Conservation (phyloP, 371 early-diverging fungal species). For the Mortierella sp. region DNA sequence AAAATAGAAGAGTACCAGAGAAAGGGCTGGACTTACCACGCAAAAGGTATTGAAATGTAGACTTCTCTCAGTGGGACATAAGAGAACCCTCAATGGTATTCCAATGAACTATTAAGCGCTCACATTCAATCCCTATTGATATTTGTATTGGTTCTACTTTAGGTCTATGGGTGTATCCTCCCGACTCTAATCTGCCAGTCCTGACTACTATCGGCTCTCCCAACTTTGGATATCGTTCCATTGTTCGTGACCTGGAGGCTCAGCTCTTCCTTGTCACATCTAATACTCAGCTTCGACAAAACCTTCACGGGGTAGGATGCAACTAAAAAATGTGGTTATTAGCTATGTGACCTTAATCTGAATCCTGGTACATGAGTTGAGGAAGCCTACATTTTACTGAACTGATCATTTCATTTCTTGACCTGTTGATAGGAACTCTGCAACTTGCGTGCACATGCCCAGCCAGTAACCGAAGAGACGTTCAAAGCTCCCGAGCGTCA, state of each 20-base stretch:
- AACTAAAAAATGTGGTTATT: neutral
- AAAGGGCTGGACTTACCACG: slow-evolving; percentile 93
- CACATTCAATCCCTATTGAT: neutral
- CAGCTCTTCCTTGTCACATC: slow-evolving; percentile 80
- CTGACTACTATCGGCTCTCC: slow-evolving; percentile 92
- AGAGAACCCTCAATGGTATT: neutral
- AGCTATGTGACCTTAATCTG: neutral
- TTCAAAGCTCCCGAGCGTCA: slow-evolving; percentile 38
- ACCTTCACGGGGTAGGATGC: slow-evolving; percentile 66
- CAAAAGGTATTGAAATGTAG: slow-evolving; percentile 69
- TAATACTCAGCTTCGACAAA: slow-evolving; percentile 62
- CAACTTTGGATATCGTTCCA: slow-evolving; percentile 92
- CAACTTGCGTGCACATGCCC: slow-evolving; percentile 21
- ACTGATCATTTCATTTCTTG: neutral
- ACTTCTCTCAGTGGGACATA: no score
- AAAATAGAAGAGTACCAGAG: slow-evolving; percentile 77
- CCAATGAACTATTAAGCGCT: neutral
- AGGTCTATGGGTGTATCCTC: slow-evolving; percentile 54
- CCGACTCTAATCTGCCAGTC: slow-evolving; percentile 29
- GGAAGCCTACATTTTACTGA: neutral
- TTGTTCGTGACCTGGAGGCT: slow-evolving; percentile 90
- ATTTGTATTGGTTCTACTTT: neutral
- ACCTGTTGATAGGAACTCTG: slow-evolving; percentile 26
- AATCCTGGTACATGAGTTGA: neutral
- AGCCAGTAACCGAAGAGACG: slow-evolving; percentile 44